Base-by-base conservation (phyloP, 2,329 filamentous ascomycete species). In the Lachnellula occidentalis region DNA sequence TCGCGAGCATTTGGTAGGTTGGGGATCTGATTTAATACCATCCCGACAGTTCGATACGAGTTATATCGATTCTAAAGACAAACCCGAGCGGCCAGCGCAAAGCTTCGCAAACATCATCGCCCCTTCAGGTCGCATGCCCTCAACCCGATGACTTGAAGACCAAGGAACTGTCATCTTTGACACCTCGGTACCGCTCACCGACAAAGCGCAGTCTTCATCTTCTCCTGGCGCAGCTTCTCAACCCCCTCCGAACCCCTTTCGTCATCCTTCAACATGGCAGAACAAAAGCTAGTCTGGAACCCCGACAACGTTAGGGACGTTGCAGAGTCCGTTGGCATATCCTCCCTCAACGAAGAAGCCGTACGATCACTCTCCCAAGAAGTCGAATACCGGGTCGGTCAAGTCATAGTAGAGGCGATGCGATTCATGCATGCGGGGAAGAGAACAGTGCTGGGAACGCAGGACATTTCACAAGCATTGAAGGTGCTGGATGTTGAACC, bases 371-470 rank as follows among this genome's bases (percentile, higher is more conserved):
- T 99, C 45, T 87, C 91, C 9, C 90, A 95, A 69, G 94, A 99
- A 69, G 90, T 96, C 61, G 94, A 99, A 74, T 99, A 94, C 70
- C 88, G 94, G 57, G 82, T 99, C 63, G 88, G 90, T 45, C 92
- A 96, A 73, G 90, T 97, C 60, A 84, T 99, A 60, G 87, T 95
- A 65, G 92, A 97, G 74, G 88, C 92, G 3, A 79, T 97, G 65
- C 95, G 95, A 69, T 94, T 95, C 71, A 99, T 99, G 94, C 90
- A 91, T 65, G 88, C 92, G 66, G 84, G 86, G 21, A 88, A 89
- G 70, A 85, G 94, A 59, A 96, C 91, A 1, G 86, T 88, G 0
- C 77, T 99, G 61, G 91, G 86, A 19, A 95, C 94, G 48, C 88
- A 92, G 67, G 94, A 99, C 72, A 83, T 96, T 54, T 86, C 90